phyloP scores from a whole-genome alignment of 2,329 filamentous ascomycete genomes.

The Aspergillus aculeatus region DNA sequence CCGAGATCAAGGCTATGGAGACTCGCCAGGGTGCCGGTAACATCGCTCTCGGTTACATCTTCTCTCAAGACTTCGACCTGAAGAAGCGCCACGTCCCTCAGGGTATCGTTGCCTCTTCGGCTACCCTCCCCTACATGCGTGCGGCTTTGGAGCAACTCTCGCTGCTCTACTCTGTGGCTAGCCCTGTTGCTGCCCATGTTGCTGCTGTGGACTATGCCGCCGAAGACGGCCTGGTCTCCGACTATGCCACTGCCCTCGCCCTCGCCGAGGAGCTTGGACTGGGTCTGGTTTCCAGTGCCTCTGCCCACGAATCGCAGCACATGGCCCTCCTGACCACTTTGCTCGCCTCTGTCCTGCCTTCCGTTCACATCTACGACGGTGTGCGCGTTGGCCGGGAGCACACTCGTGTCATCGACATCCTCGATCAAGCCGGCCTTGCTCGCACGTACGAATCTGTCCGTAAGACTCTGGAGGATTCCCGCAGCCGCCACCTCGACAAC shows the following conservation, averaged over 20 bases:
- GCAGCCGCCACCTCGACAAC: conserved; percentile 67
- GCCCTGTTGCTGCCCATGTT: conserved; percentile 88
- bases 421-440: conserved; percentile 69
- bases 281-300: conserved; percentile 79
- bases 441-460: conserved; percentile 67
- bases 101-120: conserved; percentile 81
- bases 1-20: conserved; percentile 76
- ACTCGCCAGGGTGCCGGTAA: conserved; percentile 85
- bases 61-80: conserved; percentile 93
- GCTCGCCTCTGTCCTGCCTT: conserved; percentile 74
- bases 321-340: conserved; percentile 88
- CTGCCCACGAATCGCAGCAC: conserved; percentile 89
- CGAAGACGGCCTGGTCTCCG: conserved; percentile 72
- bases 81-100: conserved; percentile 89
- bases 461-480: conserved; percentile 59
- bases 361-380: conserved; percentile 84
- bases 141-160: conserved; percentile 87
- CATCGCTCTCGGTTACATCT: conserved; percentile 93
- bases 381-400: conserved; percentile 80
- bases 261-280: conserved; percentile 87
- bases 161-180: conserved; percentile 85
- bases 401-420: conserved; percentile 75
- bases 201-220: conserved; percentile 83
- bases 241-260: conserved; percentile 78
- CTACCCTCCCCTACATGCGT: conserved; percentile 76